phyloP scores from a whole-genome alignment of 768 basidiomycete species.

The Russula vinacea region DNA sequence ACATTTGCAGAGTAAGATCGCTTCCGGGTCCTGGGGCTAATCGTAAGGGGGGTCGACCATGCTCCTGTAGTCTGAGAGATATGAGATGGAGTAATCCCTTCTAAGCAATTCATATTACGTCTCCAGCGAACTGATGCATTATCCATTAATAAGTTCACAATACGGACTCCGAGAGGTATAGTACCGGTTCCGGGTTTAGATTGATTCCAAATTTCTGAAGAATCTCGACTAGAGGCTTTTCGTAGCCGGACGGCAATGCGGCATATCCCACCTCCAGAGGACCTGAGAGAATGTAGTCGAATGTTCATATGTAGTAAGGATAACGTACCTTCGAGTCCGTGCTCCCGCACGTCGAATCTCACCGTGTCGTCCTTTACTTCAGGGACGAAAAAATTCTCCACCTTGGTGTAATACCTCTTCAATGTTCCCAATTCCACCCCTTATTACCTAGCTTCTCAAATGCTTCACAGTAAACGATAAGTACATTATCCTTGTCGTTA shows the following conservation, averaged over 20 bases:
- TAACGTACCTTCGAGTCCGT: slow-evolving; percentile 16
- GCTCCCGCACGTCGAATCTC: slow-evolving; percentile 10
- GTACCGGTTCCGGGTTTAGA: slow-evolving; percentile 8
- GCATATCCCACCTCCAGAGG: slow-evolving; percentile 21
- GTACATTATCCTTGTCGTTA: no score
- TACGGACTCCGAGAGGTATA: background rate
- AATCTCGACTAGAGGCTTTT: slow-evolving; percentile 4
- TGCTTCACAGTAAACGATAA: slow-evolving; percentile 5
- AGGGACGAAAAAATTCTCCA: slow-evolving; percentile 23
- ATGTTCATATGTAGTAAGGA: no score
- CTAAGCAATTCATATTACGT: slow-evolving; percentile 9
- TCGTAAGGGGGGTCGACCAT: slow-evolving; percentile 18
- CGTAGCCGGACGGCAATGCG: background rate
- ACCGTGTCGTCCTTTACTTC: background rate
- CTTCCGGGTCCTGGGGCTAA: slow-evolving; percentile 6
- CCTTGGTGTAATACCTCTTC: slow-evolving; percentile 27
- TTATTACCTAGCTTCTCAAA: slow-evolving; percentile 32
- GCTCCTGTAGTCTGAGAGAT: slow-evolving; percentile 18
- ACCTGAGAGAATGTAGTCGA: slow-evolving; percentile 5
- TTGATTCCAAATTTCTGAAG: background rate
- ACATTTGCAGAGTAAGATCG: slow-evolving; percentile 27
- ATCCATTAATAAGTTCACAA: background rate
- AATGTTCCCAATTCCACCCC: slow-evolving; percentile 32
- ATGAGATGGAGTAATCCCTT: background rate
- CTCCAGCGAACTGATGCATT: slow-evolving; percentile 19